Evolutionary conservation across 345 rosid species (phyloP), one percentile per base, ranked within the genome.

Genomic region (Lagerstroemia speciosa): DNA sequence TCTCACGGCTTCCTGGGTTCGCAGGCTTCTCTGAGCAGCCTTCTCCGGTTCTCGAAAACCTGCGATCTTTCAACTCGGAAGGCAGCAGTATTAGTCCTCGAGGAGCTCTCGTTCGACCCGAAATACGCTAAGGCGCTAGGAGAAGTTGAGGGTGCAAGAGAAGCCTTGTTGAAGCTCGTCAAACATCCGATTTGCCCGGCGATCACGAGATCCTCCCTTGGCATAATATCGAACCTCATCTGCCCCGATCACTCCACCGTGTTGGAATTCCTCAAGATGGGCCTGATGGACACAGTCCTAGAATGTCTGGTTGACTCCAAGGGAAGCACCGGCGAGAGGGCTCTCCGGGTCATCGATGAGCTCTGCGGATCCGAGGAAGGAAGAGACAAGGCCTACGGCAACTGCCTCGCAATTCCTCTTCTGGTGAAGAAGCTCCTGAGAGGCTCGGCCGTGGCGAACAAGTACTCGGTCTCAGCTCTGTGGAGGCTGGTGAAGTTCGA

Each of bases 351-450:
- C 11, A 26, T 86, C 11, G 79, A 82, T 24, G 64, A 62, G 27
- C 80, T 85, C 8, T 69, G 77, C 17, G 81, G 79, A 9, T 63
- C 46, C 29, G 77, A 74, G 32, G 71, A 78, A 27, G 87, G 83
- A 29, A 77, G 78, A 60, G 74, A 69, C 69, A 71, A 73, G 67
- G 84, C 83, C 9, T 75, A 53, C 11, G 53, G 48, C 1, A 80
- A 86, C 67, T 76, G 78, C 2, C 64, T 86, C 32, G 74, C 87
- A 17, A 34, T 73, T 29, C 86, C 90, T 0, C 69, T 86, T 11
- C 27, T 86, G 31, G 86, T 83, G 60, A 86, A 86, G 78, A 86
- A 83, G 65, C 67, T 86, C 15, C 45, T 81, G 46, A 55, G 86
- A 12, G 83, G 80, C 0, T 74, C 90, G 0, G 72, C 48, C 0